Evolutionary conservation across 495 filamentous ascomycete genomes (phyloP).

Genomic region (Aspergillus panamensis): DNA sequence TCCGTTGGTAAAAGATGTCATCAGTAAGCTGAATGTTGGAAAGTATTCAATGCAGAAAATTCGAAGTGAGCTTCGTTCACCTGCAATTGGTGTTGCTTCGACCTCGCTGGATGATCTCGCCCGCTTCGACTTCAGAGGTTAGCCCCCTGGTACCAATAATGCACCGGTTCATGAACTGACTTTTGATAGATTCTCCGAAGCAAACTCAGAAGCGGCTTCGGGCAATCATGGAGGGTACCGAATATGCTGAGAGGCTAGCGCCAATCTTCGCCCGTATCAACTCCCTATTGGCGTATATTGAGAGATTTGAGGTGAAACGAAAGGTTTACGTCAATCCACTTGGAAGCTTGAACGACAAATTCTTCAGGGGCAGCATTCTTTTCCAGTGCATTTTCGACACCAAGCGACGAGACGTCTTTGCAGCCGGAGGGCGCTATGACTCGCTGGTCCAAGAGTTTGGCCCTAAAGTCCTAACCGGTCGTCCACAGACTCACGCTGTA

Average conservation of each 20-base stretch:
- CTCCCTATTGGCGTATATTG: slow-evolving; percentile 69
- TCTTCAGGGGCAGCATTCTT: slow-evolving; percentile 81
- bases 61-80: slow-evolving; percentile 73
- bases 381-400: slow-evolving; percentile 91
- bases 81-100: slow-evolving; percentile 75
- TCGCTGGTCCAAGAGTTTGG: slow-evolving; percentile 61
- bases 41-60: slow-evolving; percentile 84
- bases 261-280: slow-evolving; percentile 75
- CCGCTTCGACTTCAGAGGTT: slow-evolving; percentile 85
- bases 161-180: slow-evolving; percentile 20
- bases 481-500: slow-evolving; percentile 64
- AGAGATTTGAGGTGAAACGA: slow-evolving; percentile 66
- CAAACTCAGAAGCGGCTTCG: slow-evolving; percentile 73
- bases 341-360: slow-evolving; percentile 86
- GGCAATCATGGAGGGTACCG: slow-evolving; percentile 67
- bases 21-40: slow-evolving; percentile 84
- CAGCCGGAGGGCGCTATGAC: slow-evolving; percentile 92
- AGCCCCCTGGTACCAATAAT: slow-evolving; percentile 16
- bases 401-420: slow-evolving; percentile 81
- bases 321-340: slow-evolving; percentile 85
- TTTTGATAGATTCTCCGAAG: slow-evolving; percentile 56
- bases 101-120: slow-evolving; percentile 89
- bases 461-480: slow-evolving; percentile 38
- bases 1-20: slow-evolving; percentile 69
- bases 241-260: slow-evolving; percentile 60